Percentiles rank a stretch among this genome's conserved stretches.
phyloP scores from a whole-genome alignment of 1,284 basidiomycete genomes.

The Ceratobasidium sp. region DNA sequence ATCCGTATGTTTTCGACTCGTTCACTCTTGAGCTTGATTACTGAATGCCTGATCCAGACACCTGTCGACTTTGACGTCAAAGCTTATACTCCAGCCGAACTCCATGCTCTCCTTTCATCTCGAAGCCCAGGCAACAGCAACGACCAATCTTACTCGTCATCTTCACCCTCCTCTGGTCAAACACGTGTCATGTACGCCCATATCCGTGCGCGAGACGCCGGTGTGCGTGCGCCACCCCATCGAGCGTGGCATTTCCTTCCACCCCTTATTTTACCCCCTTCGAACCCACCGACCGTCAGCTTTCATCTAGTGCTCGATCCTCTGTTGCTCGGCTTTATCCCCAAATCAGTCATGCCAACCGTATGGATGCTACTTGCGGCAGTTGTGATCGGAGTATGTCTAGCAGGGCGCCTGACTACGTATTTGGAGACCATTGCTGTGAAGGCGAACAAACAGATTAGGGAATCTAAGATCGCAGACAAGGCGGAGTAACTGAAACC shows the following conservation, averaged over 20 bases:
- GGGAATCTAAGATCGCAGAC: too few relatives aligned
- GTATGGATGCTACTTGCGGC: constrained; percentile 6
- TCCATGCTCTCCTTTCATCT: neutral
- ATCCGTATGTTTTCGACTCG: constrained; percentile 4
- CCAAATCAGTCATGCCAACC: constrained; percentile 7
- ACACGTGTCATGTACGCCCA: constrained; percentile 18
- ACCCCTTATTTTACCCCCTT: constrained; percentile 13
- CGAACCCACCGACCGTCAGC: neutral
- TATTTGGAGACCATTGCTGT: too few relatives aligned
- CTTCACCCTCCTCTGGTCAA: neutral
- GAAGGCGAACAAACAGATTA: too few relatives aligned
- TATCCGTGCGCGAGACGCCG: constrained; percentile 23
- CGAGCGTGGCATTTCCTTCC: constrained; percentile 1
- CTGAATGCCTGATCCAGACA: neutral
- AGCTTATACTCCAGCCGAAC: constrained; percentile 10
- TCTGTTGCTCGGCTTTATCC: constrained; percentile 26
- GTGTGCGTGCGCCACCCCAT: constrained; percentile 2
- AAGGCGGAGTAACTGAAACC: too few relatives aligned
- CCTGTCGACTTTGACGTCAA: constrained; percentile 23
- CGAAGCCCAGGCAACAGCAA: neutral
- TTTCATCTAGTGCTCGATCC: constrained; percentile 41
- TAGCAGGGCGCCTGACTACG: neutral
- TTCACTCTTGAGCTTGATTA: neutral
- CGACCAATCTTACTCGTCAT: neutral
- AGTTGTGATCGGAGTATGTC: neutral